A percentile compares a stretch with the other conserved stretches of the same genome.
Conservation (phyloP, 1,139 yeast species). For the Geotrichum macrosporum region DNA sequence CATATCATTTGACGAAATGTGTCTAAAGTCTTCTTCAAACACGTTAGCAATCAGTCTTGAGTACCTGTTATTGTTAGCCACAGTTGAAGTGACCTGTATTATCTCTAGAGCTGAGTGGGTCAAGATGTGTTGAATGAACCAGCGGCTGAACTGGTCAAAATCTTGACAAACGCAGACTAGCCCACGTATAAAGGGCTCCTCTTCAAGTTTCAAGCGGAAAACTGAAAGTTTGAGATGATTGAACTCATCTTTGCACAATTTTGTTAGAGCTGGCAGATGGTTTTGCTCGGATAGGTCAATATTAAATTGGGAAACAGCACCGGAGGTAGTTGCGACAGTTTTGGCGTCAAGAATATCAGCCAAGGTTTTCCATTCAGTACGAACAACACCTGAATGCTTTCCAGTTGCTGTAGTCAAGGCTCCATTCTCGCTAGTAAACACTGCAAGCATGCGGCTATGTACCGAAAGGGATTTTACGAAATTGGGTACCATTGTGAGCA, state of each 20-base stretch:
- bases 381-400: neutral
- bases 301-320: neutral
- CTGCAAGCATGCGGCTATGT: neutral
- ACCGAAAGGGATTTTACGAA: neutral
- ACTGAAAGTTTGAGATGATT: neutral
- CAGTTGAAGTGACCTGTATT: neutral
- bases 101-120: neutral
- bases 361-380: neutral
- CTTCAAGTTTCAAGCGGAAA: neutral
- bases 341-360: neutral
- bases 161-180: neutral
- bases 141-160: neutral
- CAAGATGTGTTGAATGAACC: neutral
- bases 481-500: neutral
- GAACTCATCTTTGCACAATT: neutral
- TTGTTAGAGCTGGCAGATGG: neutral
- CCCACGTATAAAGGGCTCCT: neutral
- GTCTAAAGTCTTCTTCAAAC: constrained; percentile 18
- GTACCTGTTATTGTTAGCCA: neutral
- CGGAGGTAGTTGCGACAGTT: neutral
- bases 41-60: constrained; percentile 10
- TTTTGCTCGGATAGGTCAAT: neutral
- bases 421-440: neutral
- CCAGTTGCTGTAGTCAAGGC: neutral
- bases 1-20: constrained; percentile 16